Base-by-base conservation (phyloP, 495 filamentous ascomycete species). In the Daldinia vernicosa region DNA sequence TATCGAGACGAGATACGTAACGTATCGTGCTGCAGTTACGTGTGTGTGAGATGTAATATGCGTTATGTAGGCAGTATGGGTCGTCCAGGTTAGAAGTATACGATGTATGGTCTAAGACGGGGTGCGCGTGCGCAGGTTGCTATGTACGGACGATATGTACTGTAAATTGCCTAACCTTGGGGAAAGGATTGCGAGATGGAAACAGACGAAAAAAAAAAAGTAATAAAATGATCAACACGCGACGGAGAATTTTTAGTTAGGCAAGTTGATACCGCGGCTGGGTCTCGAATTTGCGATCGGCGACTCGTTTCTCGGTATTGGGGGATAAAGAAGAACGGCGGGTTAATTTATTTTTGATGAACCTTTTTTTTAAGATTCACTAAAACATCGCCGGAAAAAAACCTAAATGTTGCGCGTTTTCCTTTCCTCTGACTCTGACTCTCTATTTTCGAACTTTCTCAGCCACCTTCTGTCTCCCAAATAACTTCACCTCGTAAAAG, bases 261-360 rank as follows among this genome's bases (percentile, higher is more conserved):
- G 32, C 19, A 24, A 53, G 50, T 27, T 53, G 70, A 66, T 62
- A 60, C 52, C 62, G 67, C 62, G 66, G 70, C 51, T 63, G 50
- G 70, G 70, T 73, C 70, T 73, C 70, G 70, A 73, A 69, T 73
- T 62, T 73, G 24, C 28, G 66, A 73, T 73, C 70, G 70, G 66
- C 70, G 62, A 60, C 33, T 54, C 37, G 60, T 58, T 58, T 69
- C 66, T 73, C 70, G 70, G 66, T 73, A 69, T 69, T 73, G 65
- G 66, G 66, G 70, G 56, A 66, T 61, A 71, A 71, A 71, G 68
- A 71, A 54, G 50, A 63, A 62, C 32, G 55, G 15, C 43, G 50
- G 55, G 47, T 60, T 55, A 59, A 64, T 70, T 71, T 63, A 71
- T 60, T 26, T 65, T 59, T 60, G 67, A 61, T 60, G 62, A 54